Evolutionary conservation across 345 rosid genomes (phyloP), one percentile per base, ranked within the genome.

Genomic region (Citrus medica): DNA sequence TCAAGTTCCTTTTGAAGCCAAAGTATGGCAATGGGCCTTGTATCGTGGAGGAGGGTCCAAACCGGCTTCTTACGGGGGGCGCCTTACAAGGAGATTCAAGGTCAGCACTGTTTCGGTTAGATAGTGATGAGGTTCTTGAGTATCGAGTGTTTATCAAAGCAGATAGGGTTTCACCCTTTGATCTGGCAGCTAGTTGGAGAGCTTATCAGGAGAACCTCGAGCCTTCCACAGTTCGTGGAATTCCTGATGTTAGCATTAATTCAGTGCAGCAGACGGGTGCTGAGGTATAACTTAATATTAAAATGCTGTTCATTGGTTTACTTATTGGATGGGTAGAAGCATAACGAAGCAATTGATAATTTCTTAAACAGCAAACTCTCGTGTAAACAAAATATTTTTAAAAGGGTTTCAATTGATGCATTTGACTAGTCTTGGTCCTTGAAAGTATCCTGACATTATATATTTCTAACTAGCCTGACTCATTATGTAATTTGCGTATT

Each of bases 181-280:
- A 96, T 82, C 98, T 96, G 68, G 99, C 99, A 4, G 97, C 98
- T 76, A 94, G 99, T 83, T 96, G 99, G 98, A 87, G 98, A 83
- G 97, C 98, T 81, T 96, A 94, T 76, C 93, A 91, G 80, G 97
- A 96, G 83, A 96, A 94, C 70, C 83, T 94, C 58, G 94, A 88
- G 88, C 99, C 94, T 84, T 96, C 97, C 21, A 89, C 92, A 22
- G 98, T 94, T 60, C 97, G 97, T 76, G 99, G 97, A 46, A 92
- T 90, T 82, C 98, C 99, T 30, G 99, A 94, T 86, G 95, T 96
- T 77, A 94, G 95, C 79, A 92, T 96, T 19, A 86, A 94, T 87
- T 85, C 97, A 65, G 90, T 77, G 71, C 91, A 88, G 48, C 76
- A 78, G 25, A 10, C 78, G 22, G 87, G 90, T 85, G 51, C 74